Evolutionary conservation across 805 yeast genomes (phyloP).

Genomic region (Yarrowia sp.): DNA sequence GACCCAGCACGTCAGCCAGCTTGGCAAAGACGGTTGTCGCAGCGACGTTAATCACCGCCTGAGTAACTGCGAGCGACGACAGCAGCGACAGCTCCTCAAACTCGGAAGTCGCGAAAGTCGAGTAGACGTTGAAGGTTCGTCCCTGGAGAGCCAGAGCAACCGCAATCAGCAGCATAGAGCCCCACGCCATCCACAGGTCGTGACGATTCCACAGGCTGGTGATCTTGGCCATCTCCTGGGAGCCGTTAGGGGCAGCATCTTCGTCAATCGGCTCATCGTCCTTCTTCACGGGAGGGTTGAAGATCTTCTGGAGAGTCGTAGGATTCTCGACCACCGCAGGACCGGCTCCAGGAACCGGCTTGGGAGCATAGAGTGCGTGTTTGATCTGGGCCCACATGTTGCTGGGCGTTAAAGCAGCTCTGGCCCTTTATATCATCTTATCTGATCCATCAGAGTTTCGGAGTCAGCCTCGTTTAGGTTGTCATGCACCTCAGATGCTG

Average conservation of each 20-base stretch:
- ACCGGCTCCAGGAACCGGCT: not conserved
- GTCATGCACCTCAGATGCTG: not conserved
- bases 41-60: constrained; percentile 43
- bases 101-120: constrained; percentile 44
- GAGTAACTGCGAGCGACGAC: constrained; percentile 43
- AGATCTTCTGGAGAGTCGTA: not conserved
- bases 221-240: constrained; percentile 20
- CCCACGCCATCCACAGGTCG: constrained; percentile 20
- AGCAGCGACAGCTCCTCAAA: constrained; percentile 44
- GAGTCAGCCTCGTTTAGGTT: not conserved
- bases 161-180: constrained; percentile 11
- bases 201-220: constrained; percentile 11
- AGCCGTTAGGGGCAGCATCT: constrained; percentile 4
- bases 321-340: not conserved
- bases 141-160: constrained; percentile 13
- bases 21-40: constrained; percentile 45
- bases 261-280: not conserved
- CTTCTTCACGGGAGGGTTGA: not conserved
- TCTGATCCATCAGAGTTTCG: not conserved
- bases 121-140: constrained; percentile 8
- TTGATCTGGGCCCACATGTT: not conserved
- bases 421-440: not conserved
- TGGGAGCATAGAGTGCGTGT: constrained; percentile 1
- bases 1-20: constrained; percentile 44
- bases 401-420: no score